Evolutionary conservation across 306 rosid species (phyloP), one percentile per base, ranked within the genome.

Genomic region (Dalbergia oliveri): DNA sequence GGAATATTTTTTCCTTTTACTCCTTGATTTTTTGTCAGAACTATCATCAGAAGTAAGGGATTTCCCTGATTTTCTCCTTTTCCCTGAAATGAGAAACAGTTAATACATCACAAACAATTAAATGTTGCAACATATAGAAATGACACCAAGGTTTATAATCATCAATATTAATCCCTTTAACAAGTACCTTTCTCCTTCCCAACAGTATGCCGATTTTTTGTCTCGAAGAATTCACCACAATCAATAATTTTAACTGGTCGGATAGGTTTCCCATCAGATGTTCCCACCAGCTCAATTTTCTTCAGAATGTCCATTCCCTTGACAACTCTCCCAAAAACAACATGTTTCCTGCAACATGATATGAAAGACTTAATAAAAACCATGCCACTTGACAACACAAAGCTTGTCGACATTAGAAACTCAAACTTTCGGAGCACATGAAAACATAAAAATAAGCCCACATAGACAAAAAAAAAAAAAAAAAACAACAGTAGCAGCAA

Each of bases 301-400:
- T 93, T 87, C 84, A 96, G 70, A 74, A 89, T 67, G 47, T 96
- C 90, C 76, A 93, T 71, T 69, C 99, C 99, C 77, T 84, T 65
- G 64, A 87, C 87, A 78, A 93, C 97, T 81, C 89, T 96, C 73
- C 98, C 99, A 79, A 96, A 96, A 73, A 96, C 97, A 65, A 96
- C 98, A 77, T 96, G 99, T 83, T 93, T 96, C 89, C 99, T 96
- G 87, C 78, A 44, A 84, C 69, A 84, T 69, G 69, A 33, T 19
- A 79, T 58, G 59, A 63, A 43, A 21, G 50, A 57, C 60, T 65
- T 63, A 43, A 51, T 74, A 4, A 72, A 75, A 56, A 31, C 8
- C 79, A 23, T 51, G 10, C 33, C 57, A 34, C 47, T 23, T 69
- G 57, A 63, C 9, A 78, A 75, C 58, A 33, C 10, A 79, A 33